Conservation (phyloP, 495 filamentous ascomycete genomes). For the Monascus purpureus region DNA sequence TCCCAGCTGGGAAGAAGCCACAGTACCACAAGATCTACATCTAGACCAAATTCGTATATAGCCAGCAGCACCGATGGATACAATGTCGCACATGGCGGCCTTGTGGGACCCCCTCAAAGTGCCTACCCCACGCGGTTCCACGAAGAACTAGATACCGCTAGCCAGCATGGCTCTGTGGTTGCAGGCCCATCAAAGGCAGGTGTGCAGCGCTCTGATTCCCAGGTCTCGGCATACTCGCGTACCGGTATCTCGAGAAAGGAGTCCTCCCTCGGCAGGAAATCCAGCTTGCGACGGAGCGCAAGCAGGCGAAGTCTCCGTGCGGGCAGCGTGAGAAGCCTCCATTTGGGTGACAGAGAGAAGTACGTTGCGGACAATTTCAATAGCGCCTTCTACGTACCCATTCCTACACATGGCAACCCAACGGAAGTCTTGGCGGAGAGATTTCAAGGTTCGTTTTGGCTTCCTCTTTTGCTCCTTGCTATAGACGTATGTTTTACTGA, state of each 20-base stretch:
- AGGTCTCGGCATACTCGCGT: constrained; percentile 40
- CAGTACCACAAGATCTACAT: constrained; percentile 15
- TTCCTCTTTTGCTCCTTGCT: background rate
- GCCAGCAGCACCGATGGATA: constrained; percentile 17
- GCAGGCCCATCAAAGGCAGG: constrained; percentile 32
- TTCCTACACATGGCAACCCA: constrained; percentile 75
- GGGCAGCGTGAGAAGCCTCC: constrained; percentile 66
- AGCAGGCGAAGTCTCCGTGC: constrained; percentile 65
- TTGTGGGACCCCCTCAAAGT: constrained; percentile 24
- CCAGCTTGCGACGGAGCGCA: constrained; percentile 63
- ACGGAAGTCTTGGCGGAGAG: constrained; percentile 82
- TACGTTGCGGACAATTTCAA: constrained; percentile 53
- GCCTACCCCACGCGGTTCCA: constrained; percentile 42
- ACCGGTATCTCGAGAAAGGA: constrained; percentile 80
- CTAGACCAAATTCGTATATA: constrained; percentile 26
- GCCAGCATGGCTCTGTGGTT: constrained; percentile 47
- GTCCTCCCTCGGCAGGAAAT: constrained; percentile 54
- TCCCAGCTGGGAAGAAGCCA: constrained; percentile 17
- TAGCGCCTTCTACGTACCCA: constrained; percentile 75
- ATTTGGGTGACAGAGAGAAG: constrained; percentile 44
- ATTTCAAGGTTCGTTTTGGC: constrained; percentile 62
- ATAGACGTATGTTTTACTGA: constrained; percentile 6
- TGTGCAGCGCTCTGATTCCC: constrained; percentile 36
- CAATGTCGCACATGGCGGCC: constrained; percentile 27
- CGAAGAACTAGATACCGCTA: constrained; percentile 58